Conservation (phyloP, 805 yeast species). For the Suhomyces tanzawaensis region DNA sequence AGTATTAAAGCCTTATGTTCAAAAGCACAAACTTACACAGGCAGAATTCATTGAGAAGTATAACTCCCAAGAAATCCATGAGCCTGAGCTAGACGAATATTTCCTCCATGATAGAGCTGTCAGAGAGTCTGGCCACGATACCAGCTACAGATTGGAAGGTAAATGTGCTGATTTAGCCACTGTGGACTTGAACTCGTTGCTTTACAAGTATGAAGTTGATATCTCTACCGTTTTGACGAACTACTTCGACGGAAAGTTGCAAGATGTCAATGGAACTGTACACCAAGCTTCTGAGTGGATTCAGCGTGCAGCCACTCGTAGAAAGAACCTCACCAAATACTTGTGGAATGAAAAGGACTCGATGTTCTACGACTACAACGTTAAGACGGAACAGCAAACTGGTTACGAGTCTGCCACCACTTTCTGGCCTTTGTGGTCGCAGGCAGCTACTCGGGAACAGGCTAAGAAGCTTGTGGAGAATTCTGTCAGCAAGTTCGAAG, state of each 20-base stretch:
- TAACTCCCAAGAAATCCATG: conserved; percentile 61
- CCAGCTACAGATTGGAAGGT: conserved; percentile 86
- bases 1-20: conserved; percentile 64
- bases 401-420: conserved; percentile 83
- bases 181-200: conserved; percentile 78
- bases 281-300: conserved; percentile 62
- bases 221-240: conserved; percentile 63
- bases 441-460: conserved; percentile 60
- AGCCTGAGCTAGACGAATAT: conserved; percentile 84
- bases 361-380: conserved; percentile 81
- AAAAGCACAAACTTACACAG: conserved; percentile 55
- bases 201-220: conserved; percentile 88
- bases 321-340: conserved; percentile 56
- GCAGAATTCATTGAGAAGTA: conserved; percentile 64
- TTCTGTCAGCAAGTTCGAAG: conserved; percentile 71
- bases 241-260: conserved; percentile 51
- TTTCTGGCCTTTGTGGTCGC: conserved; percentile 91
- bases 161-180: conserved; percentile 88
- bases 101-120: conserved; percentile 92
- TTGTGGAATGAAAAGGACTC: conserved; percentile 82
- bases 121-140: conserved; percentile 95
- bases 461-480: conserved; percentile 59
- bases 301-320: conserved; percentile 53
- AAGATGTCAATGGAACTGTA: conserved; percentile 19
- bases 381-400: conserved; percentile 52